Conservation (phyloP, 345 rosid genomes). For the Eucalyptus coolabah region DNA sequence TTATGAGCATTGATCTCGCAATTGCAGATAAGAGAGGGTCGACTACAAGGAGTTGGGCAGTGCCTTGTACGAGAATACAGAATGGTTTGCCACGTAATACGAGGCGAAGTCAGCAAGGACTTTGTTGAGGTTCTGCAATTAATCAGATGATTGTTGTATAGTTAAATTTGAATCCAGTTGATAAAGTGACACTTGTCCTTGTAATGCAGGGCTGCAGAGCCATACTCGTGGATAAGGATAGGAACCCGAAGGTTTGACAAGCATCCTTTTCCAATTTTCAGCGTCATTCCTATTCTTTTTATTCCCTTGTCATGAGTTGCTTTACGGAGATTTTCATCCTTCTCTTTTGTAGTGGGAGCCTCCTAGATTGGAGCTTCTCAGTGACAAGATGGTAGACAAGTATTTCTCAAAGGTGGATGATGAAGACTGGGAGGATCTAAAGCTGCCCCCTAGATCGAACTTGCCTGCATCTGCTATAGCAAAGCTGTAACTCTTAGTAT, state of each 20-base stretch:
- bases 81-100: slow-evolving; percentile 77
- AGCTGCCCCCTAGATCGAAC: slow-evolving; percentile 41
- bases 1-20: not conserved
- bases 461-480: slow-evolving; percentile 49
- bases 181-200: not conserved
- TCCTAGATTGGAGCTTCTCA: slow-evolving; percentile 41
- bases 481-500: slow-evolving; percentile 27
- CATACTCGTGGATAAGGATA: slow-evolving; percentile 71
- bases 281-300: not conserved
- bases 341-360: slow-evolving; percentile 55
- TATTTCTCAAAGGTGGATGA: slow-evolving; percentile 51
- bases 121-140: slow-evolving; percentile 56
- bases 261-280: not conserved
- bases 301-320: not conserved
- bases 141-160: not conserved
- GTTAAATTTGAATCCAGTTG: not conserved
- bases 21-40: slow-evolving; percentile 79
- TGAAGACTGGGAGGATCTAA: slow-evolving; percentile 55
- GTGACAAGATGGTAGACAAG: slow-evolving; percentile 38
- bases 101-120: slow-evolving; percentile 77
- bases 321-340: not conserved
- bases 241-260: slow-evolving; percentile 54
- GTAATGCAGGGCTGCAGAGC: slow-evolving; percentile 88
- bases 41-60: slow-evolving; percentile 75
- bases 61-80: slow-evolving; percentile 79